Evolutionary conservation across 176 grass and related monocot species (phyloP), one percentile per base, ranked within the genome.

Genomic region (Leersia perrieri): DNA sequence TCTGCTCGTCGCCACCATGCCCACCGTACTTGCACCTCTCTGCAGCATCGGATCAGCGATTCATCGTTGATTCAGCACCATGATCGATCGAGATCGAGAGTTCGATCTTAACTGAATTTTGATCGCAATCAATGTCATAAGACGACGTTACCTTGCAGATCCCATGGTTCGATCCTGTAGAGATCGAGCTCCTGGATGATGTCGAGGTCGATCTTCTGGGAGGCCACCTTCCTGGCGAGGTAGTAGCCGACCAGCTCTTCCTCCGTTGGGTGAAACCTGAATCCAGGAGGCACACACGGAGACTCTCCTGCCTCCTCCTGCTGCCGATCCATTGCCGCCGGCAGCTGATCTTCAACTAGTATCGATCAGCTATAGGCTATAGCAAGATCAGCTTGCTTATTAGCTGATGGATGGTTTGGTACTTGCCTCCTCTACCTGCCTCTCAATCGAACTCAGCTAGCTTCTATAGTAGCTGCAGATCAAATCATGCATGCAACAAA

Each of bases 141-240:
- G n/a, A n/a, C n/a, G n/a, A n/a, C 66, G 9, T 6, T 78, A 97
- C 96, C 92, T 88, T 95, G 92, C 20, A 98, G 92, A 82, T 98
- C 92, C 96, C 96, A 98, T 63, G 96, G 96, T 72, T 98, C 96
- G 6, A 98, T 98, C 83, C 92, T 89, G 81, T 98, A 98, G 63
- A 98, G 96, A 82, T 98, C 96, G 4, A 98, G 88, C 29, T 98
- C 96, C 55, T 79, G 71, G 74, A 98, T 95, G 72, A 98, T 92
- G 80, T 95, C 92, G 26, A 98, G 71, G 82, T 98, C 92, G 62
- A 98, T 95, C 90, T 88, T 91, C 75, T 95, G 90, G 29, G 84
- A 89, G 14, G 88, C 83, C n/a, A 93, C 86, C 82, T 98, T 98
- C 35, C 96, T 77, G 47, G 87, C 93, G 26, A 98, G 92, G 74